Conservation (phyloP, 306 rosid species). For the Mucuna pruriens region DNA sequence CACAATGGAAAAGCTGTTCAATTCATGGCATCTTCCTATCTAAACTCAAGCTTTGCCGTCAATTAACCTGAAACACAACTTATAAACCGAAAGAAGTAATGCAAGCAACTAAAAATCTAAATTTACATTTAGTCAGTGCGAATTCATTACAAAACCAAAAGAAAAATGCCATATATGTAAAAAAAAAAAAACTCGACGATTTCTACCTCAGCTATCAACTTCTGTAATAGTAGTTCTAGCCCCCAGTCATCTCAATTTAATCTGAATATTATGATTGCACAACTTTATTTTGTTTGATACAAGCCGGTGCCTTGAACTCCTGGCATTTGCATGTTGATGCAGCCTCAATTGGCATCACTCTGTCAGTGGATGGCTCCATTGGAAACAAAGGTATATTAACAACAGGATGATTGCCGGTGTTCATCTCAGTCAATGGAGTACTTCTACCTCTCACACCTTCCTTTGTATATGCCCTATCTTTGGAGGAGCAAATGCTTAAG, state of each 20-base stretch:
- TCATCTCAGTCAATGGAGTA: slow-evolving; percentile 50
- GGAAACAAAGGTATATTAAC: slow-evolving; percentile 55
- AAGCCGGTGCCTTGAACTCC: slow-evolving; percentile 66
- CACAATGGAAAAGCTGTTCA: slow-evolving; percentile 37
- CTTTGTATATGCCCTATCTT: slow-evolving; percentile 64
- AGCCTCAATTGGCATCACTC: slow-evolving; percentile 64
- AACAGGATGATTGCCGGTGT: slow-evolving; percentile 48
- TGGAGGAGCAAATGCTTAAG: slow-evolving; percentile 66
- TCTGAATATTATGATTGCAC: slow-evolving; percentile 65
- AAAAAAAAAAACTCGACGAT: slow-evolving; percentile 50
- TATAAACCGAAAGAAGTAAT: slow-evolving; percentile 46
- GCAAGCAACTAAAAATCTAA: slow-evolving; percentile 64
- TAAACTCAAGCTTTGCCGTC: slow-evolving; percentile 53
- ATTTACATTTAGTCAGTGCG: slow-evolving; percentile 74
- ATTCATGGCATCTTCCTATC: slow-evolving; percentile 54
- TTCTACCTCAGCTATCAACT: slow-evolving; percentile 72
- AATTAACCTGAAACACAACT: slow-evolving; percentile 44
- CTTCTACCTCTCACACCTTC: slow-evolving; percentile 59
- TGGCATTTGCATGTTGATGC: slow-evolving; percentile 77
- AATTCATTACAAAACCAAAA: slow-evolving; percentile 67
- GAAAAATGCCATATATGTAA: slow-evolving; percentile 44
- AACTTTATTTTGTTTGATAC: slow-evolving; percentile 70
- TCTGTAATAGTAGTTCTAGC: slow-evolving; percentile 43
- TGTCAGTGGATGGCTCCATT: slow-evolving; percentile 58
- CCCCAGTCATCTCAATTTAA: slow-evolving; percentile 45